Evolutionary conservation across 371 early-diverging fungal genomes (phyloP), one percentile per base, ranked within the genome.

Genomic region (Lichtheimia ramosa): DNA sequence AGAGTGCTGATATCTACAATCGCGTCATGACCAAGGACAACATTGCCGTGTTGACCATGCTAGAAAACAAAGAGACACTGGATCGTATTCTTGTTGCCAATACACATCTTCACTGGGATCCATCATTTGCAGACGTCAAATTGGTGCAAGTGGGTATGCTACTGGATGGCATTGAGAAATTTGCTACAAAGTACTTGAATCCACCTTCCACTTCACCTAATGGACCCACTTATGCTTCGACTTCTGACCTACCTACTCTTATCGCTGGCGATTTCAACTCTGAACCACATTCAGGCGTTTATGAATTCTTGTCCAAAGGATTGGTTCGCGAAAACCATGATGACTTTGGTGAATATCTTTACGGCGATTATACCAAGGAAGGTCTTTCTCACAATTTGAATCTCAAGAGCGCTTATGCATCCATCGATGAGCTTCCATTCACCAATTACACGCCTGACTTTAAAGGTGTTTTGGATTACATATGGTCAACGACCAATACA

Each of bases 211-310:
- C 71, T 48, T 56, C 65, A 5, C 54, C 52, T 5, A 16, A 48
- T 15, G 59, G 55, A 24, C 69, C 65, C 28, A 63, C 48, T 16
- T 69, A 58, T 65, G 64, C 68, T 23, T 66, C 74, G 2, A 62
- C 52, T 50, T 58, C 71, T 61, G 72, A 83, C 25, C 51, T 92
- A 15, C 89, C 92, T 2, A 79, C 87, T 0, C 57, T 98, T 14
- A 77, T 97, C 15, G 89, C 92, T 60, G 99, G 99, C 40, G 99
- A 99, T 79, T 97, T 98, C 74, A 99, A 99, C 74, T 97, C 98
- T 14, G 76, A 89, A 3, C 93, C 94, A 3, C 83, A 86, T 43
- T 95, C 96, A 5, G 96, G 96, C 12, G 96, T 99, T 0, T 95
- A 93, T 69, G 94, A 95, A 66, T 94, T 93, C 64, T 71, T 97